A percentile compares a stretch with the other conserved stretches of the same genome.
These are phyloP conservation scores for Tuber umbilicatum DNA, from an alignment of 495 filamentous ascomycete genomes.

Conservation along the genomic window DNA sequence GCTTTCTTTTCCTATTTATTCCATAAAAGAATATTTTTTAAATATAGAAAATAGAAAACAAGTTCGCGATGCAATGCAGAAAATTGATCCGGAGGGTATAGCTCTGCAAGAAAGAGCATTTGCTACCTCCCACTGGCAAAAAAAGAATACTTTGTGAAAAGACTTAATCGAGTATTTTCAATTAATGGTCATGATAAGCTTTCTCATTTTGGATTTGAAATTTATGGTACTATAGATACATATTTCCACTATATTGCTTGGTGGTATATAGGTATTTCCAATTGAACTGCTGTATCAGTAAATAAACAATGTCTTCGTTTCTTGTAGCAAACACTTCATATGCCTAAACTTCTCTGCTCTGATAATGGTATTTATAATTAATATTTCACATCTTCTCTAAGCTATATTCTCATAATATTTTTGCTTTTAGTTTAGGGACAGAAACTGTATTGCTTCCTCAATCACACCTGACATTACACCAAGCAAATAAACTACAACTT, in stretches of 20 bases:
- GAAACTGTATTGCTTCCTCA: too few species aligned
- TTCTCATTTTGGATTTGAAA: constrained; percentile 17
- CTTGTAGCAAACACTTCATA: neutral
- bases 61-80: neutral
- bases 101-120: neutral
- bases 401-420: too few species aligned
- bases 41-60: too few species aligned
- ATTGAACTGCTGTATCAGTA: neutral
- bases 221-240: constrained; percentile 19
- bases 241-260: constrained; percentile 18
- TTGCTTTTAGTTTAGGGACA: too few species aligned
- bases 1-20: neutral
- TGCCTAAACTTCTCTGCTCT: neutral
- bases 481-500: too few species aligned
- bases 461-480: too few species aligned
- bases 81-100: neutral
- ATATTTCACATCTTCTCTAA: too few species aligned
- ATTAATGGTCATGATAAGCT: constrained; percentile 19
- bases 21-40: too few species aligned
- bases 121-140: neutral
- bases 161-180: constrained; percentile 10
- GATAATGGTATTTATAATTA: neutral
- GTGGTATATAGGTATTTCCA: constrained; percentile 4
- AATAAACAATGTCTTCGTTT: neutral
- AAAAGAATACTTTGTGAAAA: neutral